Evolutionary conservation across 495 filamentous ascomycete species (phyloP), one percentile per base, ranked within the genome.

Genomic region (Penicillium silybi): DNA sequence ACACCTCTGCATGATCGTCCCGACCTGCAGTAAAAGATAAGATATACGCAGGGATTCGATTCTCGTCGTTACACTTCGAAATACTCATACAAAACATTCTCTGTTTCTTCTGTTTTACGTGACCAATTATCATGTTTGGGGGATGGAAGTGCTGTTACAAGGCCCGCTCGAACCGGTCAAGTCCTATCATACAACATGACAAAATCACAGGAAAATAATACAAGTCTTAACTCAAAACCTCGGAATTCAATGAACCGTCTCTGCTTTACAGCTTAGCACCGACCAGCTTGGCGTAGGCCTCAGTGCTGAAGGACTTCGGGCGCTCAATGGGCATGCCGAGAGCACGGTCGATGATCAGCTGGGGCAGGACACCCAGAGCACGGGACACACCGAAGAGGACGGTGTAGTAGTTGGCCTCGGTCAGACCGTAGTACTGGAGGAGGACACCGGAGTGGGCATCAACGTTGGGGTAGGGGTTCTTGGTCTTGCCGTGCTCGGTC

Each of bases 401-500:
- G 52, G 93, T 98, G 85, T 98, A 98, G 85, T 93, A 98, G 86
- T 86, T 97, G 71, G 93, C 86, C 81, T 98, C 92, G 53, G 88
- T 97, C 71, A 98, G 80, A 62, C 93, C 93, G 74, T 98, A 98
- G 83, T 98, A 96, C 79, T 98, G 95, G 48, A 98, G 88, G 58
- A 98, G 89, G 58, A 97, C 93, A 80, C 93, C 93, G 37, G 89
- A 95, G 86, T 98, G 93, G 65, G 82, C 78, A 69, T 88, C 85
- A 50, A 87, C 84, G 69, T 86, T 85, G 53, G 84, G 85, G 72
- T 77, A 87, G 47, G 84, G 82, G 86, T 95, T 93, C 87, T 95
- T 95, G 74, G 90, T 95, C 88, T 98, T 98, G 75, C 93, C 93
- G 79, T 98, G 93, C 82, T 97, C 92, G 53, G 95, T 97, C 62